Evolutionary conservation across 1,284 basidiomycete species (phyloP).

Genomic region (Pseudozyma flocculosa): DNA sequence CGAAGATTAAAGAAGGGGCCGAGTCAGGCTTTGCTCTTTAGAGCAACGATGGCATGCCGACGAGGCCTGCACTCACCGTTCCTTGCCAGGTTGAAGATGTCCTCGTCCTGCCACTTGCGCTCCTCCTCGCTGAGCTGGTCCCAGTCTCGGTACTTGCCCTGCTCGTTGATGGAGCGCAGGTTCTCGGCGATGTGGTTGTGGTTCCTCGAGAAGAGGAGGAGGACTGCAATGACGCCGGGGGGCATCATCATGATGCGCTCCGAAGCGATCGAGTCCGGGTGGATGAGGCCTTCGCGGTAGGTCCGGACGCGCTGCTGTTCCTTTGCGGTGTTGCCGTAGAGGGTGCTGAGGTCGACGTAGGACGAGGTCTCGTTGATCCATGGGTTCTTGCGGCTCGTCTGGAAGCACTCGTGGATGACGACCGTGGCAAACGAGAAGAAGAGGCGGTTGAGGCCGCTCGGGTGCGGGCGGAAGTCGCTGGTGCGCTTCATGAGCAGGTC

Average conservation of each 20-base stretch:
- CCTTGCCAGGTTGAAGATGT: slow-evolving; percentile 61
- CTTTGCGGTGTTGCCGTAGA: slow-evolving; percentile 68
- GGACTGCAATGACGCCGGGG: slow-evolving; percentile 68
- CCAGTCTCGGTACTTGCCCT: slow-evolving; percentile 7
- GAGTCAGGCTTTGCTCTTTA: too few species aligned
- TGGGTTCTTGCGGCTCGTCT: slow-evolving; percentile 13
- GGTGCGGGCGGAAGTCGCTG: slow-evolving; percentile 10
- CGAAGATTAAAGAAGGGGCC: too few species aligned
- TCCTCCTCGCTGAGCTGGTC: slow-evolving; percentile 1
- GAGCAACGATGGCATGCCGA: too few species aligned
- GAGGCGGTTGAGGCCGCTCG: slow-evolving; percentile 16
- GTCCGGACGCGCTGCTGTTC: slow-evolving; percentile 65
- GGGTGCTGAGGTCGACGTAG: slow-evolving; percentile 73
- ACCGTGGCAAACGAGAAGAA: slow-evolving; percentile 22
- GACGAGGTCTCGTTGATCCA: slow-evolving; percentile 68
- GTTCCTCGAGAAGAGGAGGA: slow-evolving; percentile 65
- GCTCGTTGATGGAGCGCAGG: slow-evolving; percentile 62
- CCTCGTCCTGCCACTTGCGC: slow-evolving; percentile 17
- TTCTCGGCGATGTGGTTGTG: slow-evolving; percentile 77
- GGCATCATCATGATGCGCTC: slow-evolving; percentile 70
- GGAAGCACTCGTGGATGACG: slow-evolving; percentile 32
- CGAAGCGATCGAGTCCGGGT: slow-evolving; percentile 75
- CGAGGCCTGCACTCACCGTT: too few species aligned
- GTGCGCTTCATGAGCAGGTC: slow-evolving; percentile 9
- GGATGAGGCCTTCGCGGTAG: slow-evolving; percentile 61